Evolutionary conservation across 129 eudicot genomes (phyloP).

Genomic region (Oenanthe sinensis): DNA sequence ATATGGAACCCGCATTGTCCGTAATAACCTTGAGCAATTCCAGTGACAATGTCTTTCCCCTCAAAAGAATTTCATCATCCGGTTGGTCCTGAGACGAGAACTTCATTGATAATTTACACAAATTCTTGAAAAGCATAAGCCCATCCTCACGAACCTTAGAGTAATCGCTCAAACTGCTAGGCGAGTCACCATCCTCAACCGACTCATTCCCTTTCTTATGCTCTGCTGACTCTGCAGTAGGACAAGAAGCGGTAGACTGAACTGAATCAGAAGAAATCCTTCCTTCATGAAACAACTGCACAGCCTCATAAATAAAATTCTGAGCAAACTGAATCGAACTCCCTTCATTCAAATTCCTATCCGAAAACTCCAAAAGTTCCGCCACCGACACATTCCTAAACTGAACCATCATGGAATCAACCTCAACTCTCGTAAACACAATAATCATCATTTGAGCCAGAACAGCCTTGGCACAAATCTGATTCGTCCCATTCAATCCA

Average conservation of each 20-base stretch:
- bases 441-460: constrained; percentile 91
- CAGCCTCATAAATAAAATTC: constrained; percentile 59
- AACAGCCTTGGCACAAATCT: constrained; percentile 97
- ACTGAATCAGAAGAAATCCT: constrained; percentile 6
- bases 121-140: constrained; percentile 72
- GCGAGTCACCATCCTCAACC: constrained; percentile 12
- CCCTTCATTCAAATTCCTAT: constrained; percentile 86
- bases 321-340: constrained; percentile 79
- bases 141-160: constrained; percentile 79
- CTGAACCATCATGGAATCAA: constrained; percentile 37
- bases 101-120: constrained; percentile 95
- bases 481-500: constrained; percentile 92
- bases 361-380: constrained; percentile 76
- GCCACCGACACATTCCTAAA: constrained; percentile 51
- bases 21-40: constrained; percentile 84
- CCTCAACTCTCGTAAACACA: constrained; percentile 64
- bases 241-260: constrained; percentile 5
- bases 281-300: constrained; percentile 40
- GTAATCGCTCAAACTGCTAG: constrained; percentile 36
- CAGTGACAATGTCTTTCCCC: constrained; percentile 84
- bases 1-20: constrained; percentile 71
- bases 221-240: constrained; percentile 1
- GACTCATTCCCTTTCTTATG: constrained; percentile 21
- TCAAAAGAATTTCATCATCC: constrained; percentile 81
- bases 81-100: constrained; percentile 79